Conservation (phyloP, 2,329 filamentous ascomycete species). For the Ceratocystiopsis brevicomis region DNA sequence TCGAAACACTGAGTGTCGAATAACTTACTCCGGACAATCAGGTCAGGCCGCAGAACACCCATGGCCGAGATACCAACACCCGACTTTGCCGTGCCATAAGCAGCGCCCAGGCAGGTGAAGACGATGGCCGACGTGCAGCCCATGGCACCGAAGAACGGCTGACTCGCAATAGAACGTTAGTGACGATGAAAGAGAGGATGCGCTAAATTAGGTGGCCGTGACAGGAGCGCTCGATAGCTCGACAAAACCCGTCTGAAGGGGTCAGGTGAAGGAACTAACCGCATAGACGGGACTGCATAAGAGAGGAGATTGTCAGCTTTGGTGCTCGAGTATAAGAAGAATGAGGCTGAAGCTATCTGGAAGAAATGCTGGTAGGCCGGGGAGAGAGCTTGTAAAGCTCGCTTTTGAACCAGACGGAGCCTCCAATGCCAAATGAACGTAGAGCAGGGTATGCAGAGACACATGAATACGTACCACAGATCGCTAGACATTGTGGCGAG, state of each 20-base stretch:
- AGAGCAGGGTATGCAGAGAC: background rate
- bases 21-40: slow-evolving; percentile 94
- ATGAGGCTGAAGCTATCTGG: slow-evolving; percentile 2
- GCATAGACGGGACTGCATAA: slow-evolving; percentile 78
- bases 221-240: too few species aligned
- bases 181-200: background rate
- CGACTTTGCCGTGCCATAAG: slow-evolving; percentile 97
- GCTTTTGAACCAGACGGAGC: background rate
- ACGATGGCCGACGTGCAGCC: slow-evolving; percentile 55
- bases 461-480: slow-evolving; percentile 7
- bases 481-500: slow-evolving; percentile 8
- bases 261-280: slow-evolving; percentile 45
- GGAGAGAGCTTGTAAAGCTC: background rate
- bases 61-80: slow-evolving; percentile 97
- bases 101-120: slow-evolving; percentile 48
- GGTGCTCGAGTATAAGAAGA: background rate
- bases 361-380: background rate
- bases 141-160: slow-evolving; percentile 92
- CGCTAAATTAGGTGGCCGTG: too few species aligned
- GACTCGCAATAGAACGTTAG: slow-evolving; percentile 5
- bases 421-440: background rate
- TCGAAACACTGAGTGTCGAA: background rate
- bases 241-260: too few species aligned
- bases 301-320: slow-evolving; percentile 6
- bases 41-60: slow-evolving; percentile 91